phyloP scores from a whole-genome alignment of 495 filamentous ascomycete species.

The Parachaetomium inaequale region DNA sequence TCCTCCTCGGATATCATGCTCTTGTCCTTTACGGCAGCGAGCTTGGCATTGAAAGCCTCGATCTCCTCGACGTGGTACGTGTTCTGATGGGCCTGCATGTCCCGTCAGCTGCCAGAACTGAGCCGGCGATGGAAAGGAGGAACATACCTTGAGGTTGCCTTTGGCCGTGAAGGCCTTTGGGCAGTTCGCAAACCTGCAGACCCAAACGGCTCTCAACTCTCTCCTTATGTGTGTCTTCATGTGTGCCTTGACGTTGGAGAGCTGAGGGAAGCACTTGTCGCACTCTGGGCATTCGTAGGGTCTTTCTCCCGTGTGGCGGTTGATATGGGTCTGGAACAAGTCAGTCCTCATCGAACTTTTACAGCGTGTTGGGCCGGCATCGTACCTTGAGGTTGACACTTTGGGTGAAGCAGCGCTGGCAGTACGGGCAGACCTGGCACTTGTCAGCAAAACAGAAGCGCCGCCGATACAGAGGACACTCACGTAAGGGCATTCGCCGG shows the following conservation, averaged over 20 bases:
- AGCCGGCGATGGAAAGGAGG: not conserved
- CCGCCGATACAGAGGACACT: slow-evolving; percentile 30
- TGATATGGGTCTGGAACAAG: slow-evolving; percentile 26
- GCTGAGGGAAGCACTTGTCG: slow-evolving; percentile 81
- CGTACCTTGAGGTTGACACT: slow-evolving; percentile 83
- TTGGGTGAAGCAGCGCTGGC: slow-evolving; percentile 83
- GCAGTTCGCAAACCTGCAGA: slow-evolving; percentile 76
- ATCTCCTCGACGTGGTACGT: slow-evolving; percentile 79
- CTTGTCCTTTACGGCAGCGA: slow-evolving; percentile 60
- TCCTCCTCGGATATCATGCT: slow-evolving; percentile 64
- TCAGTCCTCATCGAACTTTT: slow-evolving; percentile 8
- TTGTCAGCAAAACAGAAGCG: slow-evolving; percentile 6
- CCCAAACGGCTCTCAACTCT: slow-evolving; percentile 60
- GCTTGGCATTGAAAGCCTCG: slow-evolving; percentile 66
- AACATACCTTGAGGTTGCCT: slow-evolving; percentile 77
- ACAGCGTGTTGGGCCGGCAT: not conserved
- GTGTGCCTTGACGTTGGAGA: slow-evolving; percentile 85
- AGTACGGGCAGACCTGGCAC: slow-evolving; percentile 51
- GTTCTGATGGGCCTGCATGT: slow-evolving; percentile 80
- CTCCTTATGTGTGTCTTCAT: slow-evolving; percentile 71
- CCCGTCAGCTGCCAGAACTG: slow-evolving; percentile 11
- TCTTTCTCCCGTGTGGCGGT: slow-evolving; percentile 63
- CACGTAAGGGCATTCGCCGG: slow-evolving; percentile 88
- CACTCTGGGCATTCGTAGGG: slow-evolving; percentile 82
- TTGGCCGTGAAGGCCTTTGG: slow-evolving; percentile 82